These are phyloP conservation scores for Thelonectria discophora DNA, from an alignment of 2,329 filamentous ascomycete genomes.

Conservation along the genomic window DNA sequence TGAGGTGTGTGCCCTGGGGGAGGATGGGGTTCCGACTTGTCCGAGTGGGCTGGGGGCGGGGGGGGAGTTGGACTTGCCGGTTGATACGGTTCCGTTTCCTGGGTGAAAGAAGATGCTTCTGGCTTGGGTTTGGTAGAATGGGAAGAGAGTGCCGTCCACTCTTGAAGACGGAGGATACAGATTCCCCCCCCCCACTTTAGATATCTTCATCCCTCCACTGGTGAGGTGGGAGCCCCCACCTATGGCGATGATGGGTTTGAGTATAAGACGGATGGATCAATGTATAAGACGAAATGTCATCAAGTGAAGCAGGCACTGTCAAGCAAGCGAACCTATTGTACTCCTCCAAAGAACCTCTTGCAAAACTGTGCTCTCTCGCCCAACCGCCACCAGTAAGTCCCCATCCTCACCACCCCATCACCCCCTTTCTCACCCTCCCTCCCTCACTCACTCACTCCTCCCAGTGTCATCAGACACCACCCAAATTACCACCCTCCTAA, in stretches of 20 bases:
- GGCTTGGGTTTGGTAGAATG: too few relatives aligned
- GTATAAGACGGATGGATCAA: too few relatives aligned
- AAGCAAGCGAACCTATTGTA: too few relatives aligned
- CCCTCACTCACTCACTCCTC: neutral
- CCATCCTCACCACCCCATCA: too few relatives aligned
- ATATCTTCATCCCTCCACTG: too few relatives aligned
- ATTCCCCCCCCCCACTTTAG: too few relatives aligned
- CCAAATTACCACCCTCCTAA: conserved; percentile 11
- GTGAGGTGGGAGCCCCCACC: too few relatives aligned
- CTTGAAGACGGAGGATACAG: too few relatives aligned
- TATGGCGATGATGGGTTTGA: too few relatives aligned
- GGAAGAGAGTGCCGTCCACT: too few relatives aligned
- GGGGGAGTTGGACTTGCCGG: neutral
- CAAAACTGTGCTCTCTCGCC: neutral
- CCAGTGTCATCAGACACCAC: conserved; percentile 11
- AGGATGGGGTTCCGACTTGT: neutral
- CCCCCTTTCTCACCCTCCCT: neutral
- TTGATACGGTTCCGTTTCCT: neutral
- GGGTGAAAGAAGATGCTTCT: too few relatives aligned
- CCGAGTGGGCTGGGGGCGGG: neutral
- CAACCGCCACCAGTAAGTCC: neutral
- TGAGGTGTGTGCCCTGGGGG: neutral
- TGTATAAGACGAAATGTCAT: neutral
- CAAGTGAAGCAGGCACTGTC: too few relatives aligned
- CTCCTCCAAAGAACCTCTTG: neutral